A percentile compares a stretch with the other conserved stretches of the same genome.
Conservation (phyloP, 768 basidiomycete genomes). For the Podaxis mareebaensis region DNA sequence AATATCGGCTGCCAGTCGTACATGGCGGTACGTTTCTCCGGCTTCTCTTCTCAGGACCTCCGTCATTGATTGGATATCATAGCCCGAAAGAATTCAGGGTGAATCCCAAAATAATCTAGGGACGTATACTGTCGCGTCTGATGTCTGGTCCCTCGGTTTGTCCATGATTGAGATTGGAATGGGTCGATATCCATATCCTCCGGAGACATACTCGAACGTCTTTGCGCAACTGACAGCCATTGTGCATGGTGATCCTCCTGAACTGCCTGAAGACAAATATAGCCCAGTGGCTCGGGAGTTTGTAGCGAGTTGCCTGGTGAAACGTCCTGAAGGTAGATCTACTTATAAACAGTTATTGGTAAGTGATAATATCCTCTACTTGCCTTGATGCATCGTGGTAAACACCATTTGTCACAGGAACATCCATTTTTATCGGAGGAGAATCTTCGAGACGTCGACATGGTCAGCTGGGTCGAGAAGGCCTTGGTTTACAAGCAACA, state of each 20-base stretch:
- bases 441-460: conserved; percentile 14
- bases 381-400: background rate
- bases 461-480: conserved; percentile 18
- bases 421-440: conserved; percentile 18
- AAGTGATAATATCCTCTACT: conserved; percentile 25
- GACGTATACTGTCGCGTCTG: conserved; percentile 95
- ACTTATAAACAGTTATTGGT: conserved; percentile 83
- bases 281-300: conserved; percentile 76
- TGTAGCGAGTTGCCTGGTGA: conserved; percentile 77
- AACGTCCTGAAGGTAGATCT: conserved; percentile 76
- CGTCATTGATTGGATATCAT: conserved; percentile 1
- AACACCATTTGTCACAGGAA: conserved; percentile 3
- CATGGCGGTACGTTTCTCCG: conserved; percentile 78
- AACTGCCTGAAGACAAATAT: conserved; percentile 72
- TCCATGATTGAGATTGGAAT: conserved; percentile 92
- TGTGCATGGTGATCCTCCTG: conserved; percentile 91
- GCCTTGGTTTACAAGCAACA: conserved; percentile 13
- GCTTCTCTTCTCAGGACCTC: conserved; percentile 4
- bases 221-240: conserved; percentile 97
- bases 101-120: conserved; percentile 84
- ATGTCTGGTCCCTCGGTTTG: conserved; percentile 96
- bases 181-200: conserved; percentile 93
- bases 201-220: conserved; percentile 95
- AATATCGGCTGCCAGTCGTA: conserved; percentile 99
- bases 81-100: conserved; percentile 97